Base-by-base conservation (phyloP, 2,329 filamentous ascomycete genomes). In the Neoascochyta sp. region DNA sequence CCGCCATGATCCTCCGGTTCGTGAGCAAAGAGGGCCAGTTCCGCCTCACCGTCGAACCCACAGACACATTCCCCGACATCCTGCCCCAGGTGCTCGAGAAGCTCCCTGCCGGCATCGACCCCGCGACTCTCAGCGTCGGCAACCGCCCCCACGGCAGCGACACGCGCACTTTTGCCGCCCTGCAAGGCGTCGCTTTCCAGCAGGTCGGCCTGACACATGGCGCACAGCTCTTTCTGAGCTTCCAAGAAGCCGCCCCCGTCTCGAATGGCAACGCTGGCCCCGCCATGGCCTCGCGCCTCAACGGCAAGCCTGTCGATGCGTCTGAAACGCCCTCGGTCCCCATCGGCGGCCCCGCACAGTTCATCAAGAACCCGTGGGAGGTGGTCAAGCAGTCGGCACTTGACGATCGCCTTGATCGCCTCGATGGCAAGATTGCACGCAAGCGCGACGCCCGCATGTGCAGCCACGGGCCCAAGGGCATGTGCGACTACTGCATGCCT, bases 401-500 rank as follows among this genome's bases (percentile, higher is more conserved):
- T 7, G 93, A 98, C 58, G 82, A 98, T 57, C 71, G 76, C 33
- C 69, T 98, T 56, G 92, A 98, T 64, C 86, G 79, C 65, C 75
- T 81, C 46, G 83, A 92, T 71, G 92, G 92, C 46, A 98, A 95
- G 68, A 95, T 95, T 29, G 69, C 78, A 12, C 74, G 89, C 41
- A 76, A 76, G 40, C 75, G 75, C 36, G 86, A 94, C 60, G 62
- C 67, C 36, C 86, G 85, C 59, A 92, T 98, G 88, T 98, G 92
- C 68, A 82, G 86, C 41, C 92, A 98, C 62, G 90, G 90, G 1
- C 81, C 84, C 29, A 96, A 95, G 66, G 92, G 92, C 61, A 98
- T 98, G 92, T 98, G 92, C 65, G 92, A 98, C 66, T 93, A 95
- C 66, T 98, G 92, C 68, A 94, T 94, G 78, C 93, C 93, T 0